Conservation (phyloP, 805 yeast genomes). For the Yamadazyma kitorensis region DNA sequence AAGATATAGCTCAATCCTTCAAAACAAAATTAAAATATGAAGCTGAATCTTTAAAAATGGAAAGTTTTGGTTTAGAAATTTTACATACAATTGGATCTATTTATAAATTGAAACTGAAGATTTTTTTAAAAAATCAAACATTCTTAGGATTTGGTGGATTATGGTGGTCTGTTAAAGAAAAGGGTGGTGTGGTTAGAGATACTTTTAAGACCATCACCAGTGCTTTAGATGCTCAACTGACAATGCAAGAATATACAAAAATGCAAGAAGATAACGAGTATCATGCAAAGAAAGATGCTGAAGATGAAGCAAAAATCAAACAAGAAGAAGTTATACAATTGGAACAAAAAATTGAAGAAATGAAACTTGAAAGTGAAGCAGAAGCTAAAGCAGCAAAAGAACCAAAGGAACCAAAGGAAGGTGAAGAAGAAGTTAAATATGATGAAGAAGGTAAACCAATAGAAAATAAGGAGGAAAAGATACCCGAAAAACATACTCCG, state of each 20-base stretch:
- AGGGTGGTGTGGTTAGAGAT: constrained; percentile 70
- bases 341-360: constrained; percentile 17
- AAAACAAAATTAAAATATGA: constrained; percentile 67
- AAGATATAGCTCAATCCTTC: constrained; percentile 49
- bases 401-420: constrained; percentile 12
- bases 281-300: constrained; percentile 38
- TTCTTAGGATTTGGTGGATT: constrained; percentile 66
- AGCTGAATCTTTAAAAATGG: constrained; percentile 78
- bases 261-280: constrained; percentile 57
- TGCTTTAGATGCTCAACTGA: constrained; percentile 75
- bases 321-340: constrained; percentile 19
- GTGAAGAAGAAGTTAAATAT: constrained; percentile 11
- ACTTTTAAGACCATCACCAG: constrained; percentile 67
- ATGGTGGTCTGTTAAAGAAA: constrained; percentile 68
- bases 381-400: constrained; percentile 29
- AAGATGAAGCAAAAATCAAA: constrained; percentile 17
- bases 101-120: constrained; percentile 61
- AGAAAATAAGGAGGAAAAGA: constrained; percentile 14
- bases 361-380: constrained; percentile 18
- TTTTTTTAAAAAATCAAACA: constrained; percentile 62
- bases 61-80: constrained; percentile 81
- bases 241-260: constrained; percentile 69
- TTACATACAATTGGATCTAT: constrained; percentile 72
- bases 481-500: constrained; percentile 44
- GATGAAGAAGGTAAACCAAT: constrained; percentile 5